phyloP scores from a whole-genome alignment of 2,329 filamentous ascomycete species.

The Fusarium subglutinans region DNA sequence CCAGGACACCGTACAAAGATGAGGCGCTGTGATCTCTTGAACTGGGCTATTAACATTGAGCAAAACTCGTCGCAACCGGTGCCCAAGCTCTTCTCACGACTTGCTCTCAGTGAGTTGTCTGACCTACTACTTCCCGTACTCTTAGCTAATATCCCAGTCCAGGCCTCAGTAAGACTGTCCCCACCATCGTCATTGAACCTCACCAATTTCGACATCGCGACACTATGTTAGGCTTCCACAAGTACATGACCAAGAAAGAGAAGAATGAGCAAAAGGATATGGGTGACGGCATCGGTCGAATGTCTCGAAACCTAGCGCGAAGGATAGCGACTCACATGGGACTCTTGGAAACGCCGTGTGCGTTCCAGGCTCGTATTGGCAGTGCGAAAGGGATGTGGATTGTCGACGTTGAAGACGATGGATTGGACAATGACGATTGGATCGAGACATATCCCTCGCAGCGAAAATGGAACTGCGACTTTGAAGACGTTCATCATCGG shows the following conservation, averaged over 20 bases:
- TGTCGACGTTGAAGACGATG: slow-evolving; percentile 60
- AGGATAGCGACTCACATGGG: slow-evolving; percentile 62
- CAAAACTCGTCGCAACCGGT: slow-evolving; percentile 57
- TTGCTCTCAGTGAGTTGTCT: slow-evolving; percentile 58
- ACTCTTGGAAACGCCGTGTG: slow-evolving; percentile 65
- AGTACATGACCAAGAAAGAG: slow-evolving; percentile 70
- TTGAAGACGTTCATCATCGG: slow-evolving; percentile 59
- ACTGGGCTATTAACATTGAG: slow-evolving; percentile 61
- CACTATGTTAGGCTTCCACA: slow-evolving; percentile 18
- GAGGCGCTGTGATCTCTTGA: slow-evolving; percentile 54
- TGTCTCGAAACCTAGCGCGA: slow-evolving; percentile 68
- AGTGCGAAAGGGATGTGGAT: slow-evolving; percentile 82
- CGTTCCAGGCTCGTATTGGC: slow-evolving; percentile 75
- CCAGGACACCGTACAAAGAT: slow-evolving; percentile 46
- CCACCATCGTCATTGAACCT: slow-evolving; percentile 56
- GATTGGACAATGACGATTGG: slow-evolving; percentile 61
- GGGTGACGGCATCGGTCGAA: slow-evolving; percentile 73
- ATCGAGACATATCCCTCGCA: slow-evolving; percentile 75
- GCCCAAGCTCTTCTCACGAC: slow-evolving; percentile 67
- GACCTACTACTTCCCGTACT: no score
- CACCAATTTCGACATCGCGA: slow-evolving; percentile 53
- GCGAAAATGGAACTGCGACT: slow-evolving; percentile 70
- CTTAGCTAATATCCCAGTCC: slow-evolving; percentile 1
- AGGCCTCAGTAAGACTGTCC: slow-evolving; percentile 62
- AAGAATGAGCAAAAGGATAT: slow-evolving; percentile 55